Evolutionary conservation across 352 stramenopile genomes (phyloP).

Genomic region (Pythium aristosporum): DNA sequence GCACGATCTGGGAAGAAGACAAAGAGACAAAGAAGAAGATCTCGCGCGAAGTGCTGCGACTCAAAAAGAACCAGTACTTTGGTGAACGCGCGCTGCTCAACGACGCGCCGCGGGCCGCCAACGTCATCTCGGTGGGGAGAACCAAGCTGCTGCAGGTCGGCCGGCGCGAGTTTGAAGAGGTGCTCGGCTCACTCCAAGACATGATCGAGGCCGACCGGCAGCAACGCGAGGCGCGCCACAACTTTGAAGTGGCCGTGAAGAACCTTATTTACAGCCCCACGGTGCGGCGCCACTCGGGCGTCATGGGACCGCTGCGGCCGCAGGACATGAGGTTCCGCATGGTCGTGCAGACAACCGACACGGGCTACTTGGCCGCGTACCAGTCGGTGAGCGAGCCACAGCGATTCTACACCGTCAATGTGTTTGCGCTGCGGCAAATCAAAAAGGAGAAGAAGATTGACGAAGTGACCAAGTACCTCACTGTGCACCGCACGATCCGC

Average conservation of each 20-base stretch:
- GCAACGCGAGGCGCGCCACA: constrained; percentile 76
- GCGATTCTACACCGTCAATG: constrained; percentile 75
- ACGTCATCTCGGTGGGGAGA: constrained; percentile 88
- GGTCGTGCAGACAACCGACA: constrained; percentile 74
- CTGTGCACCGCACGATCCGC: constrained; percentile 61
- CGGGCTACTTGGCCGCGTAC: constrained; percentile 69
- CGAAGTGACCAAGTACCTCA: constrained; percentile 71
- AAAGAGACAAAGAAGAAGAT: constrained; percentile 60
- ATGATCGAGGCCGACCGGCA: constrained; percentile 87
- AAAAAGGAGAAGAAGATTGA: constrained; percentile 66
- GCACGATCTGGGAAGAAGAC: constrained; percentile 84
- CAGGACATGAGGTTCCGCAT: constrained; percentile 73
- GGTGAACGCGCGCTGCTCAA: constrained; percentile 84
- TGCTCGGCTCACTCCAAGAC: constrained; percentile 92
- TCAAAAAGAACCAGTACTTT: constrained; percentile 90
- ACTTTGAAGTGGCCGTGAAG: constrained; percentile 82
- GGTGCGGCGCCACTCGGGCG: constrained; percentile 49
- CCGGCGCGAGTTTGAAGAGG: constrained; percentile 94
- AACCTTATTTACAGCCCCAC: constrained; percentile 74
- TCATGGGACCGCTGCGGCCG: constrained; percentile 42
- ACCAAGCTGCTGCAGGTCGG: constrained; percentile 90
- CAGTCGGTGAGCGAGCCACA: constrained; percentile 60
- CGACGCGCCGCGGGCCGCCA: constrained; percentile 90
- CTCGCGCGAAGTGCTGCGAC: constrained; percentile 68
- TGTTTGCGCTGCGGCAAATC: constrained; percentile 73